Evolutionary conservation across 495 filamentous ascomycete genomes (phyloP), one percentile per base, ranked within the genome.

Genomic region (Daldinia grandis): DNA sequence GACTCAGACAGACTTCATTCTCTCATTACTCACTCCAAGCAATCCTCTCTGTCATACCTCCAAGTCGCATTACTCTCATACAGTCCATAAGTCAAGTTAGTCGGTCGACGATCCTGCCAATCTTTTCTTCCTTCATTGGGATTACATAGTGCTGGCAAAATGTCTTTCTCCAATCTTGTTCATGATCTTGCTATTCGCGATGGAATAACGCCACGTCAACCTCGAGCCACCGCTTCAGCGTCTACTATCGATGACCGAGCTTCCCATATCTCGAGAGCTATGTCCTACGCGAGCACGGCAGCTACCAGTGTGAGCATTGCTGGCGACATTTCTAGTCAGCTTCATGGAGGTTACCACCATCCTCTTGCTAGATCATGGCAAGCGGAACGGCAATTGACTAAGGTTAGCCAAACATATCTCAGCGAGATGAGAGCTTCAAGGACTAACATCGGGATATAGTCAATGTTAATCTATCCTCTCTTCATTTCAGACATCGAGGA

Each of bases 381-480:
- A 76, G 92, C 95, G 9, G 96, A 99, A 81, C 87, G 94, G 54
- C 94, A 98, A 85, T 87, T 99, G 75, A 98, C 96, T 19, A 99
- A 99, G 88, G 94, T 94, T 66, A 57, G 83, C 68, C 58, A 31
- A 31, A 10, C 15, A 25, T 28, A 21, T 37, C 50, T 31, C 30
- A 51, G 19, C 28, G 12, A 38, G 17, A 76, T 76, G 51, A 75
- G 64, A 17, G 5, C 4, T 53, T 19, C 10, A 61, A 35, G 44
- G 28, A 49, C 42, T 69, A 50, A 66, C 62, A 38, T 37, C n/a
- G 28, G 5, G 12, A 28, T 33, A 3, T 71, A 97, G 95, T 94
- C 94, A 33, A 98, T 98, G 95, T 88, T 99, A 71, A 97, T 99
- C 58, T 97, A 96, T 79, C 95, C 95, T 2, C 86, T 99, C 47